Percentiles rank a stretch among this genome's conserved stretches.
Evolutionary conservation across 1,284 basidiomycete species (phyloP).

Genomic region (Cystobasidium sp.): DNA sequence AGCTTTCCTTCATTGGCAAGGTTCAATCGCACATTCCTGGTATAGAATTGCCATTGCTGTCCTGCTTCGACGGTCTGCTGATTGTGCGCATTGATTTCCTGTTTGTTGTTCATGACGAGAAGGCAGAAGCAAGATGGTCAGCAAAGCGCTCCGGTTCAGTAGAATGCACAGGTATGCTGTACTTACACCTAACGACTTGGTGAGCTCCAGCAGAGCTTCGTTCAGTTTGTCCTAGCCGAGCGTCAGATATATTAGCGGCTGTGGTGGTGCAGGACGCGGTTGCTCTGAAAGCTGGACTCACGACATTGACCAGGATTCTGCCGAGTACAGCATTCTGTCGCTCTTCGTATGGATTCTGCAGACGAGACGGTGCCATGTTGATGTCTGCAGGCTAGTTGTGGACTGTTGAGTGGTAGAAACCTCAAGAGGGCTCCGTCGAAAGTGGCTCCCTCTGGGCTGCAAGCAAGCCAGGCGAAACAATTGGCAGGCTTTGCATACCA

Average conservation of each 20-base stretch:
- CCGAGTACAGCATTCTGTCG: constrained; percentile 44
- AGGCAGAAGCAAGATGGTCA: constrained; percentile 3
- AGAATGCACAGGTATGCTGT: neutral
- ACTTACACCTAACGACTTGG: constrained; percentile 45
- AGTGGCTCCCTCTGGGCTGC: neutral
- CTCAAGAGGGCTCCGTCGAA: neutral
- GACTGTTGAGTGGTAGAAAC: neutral
- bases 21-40: constrained; percentile 29
- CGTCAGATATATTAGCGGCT: neutral
- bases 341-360: constrained; percentile 50
- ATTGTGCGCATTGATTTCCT: constrained; percentile 47
- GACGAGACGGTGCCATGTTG: constrained; percentile 36
- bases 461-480: neutral
- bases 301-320: constrained; percentile 49
- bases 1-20: constrained; percentile 30
- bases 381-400: neutral
- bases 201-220: constrained; percentile 50
- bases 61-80: constrained; percentile 28
- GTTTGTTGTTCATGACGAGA: neutral
- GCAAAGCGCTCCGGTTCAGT: neutral
- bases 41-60: constrained; percentile 43
- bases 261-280: neutral
- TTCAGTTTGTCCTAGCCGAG: constrained; percentile 47
- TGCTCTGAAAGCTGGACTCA: neutral
- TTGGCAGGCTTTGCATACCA: neutral